Base-by-base conservation (phyloP, 1,139 yeast genomes). In the Barnettozyma hawaiiensis region DNA sequence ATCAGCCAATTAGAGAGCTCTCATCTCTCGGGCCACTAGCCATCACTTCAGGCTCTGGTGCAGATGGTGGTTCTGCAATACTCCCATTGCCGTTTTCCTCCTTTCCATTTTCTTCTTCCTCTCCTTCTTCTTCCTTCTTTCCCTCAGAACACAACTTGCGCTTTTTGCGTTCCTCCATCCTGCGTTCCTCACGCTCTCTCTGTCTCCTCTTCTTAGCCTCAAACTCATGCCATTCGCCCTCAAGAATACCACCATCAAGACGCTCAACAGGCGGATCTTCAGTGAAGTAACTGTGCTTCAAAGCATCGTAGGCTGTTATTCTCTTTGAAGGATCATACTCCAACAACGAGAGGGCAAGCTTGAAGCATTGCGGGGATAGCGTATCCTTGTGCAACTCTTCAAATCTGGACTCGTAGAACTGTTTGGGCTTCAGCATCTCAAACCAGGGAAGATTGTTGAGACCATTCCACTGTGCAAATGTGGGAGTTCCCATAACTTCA, bases 201-300 rank as follows among this genome's bases (percentile, higher is more conserved):
- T 85, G 72, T 56, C 94, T 70, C 55, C 86, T 77, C 64, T 81
- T 82, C 63, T 92, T 89, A 5, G 96, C 95, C 59, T 92, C 98
- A 62, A 84, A 90, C 59, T 92, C 98, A 60, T 92, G 98, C 95
- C 97, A 90, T 61, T 94, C 97, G 14, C 73, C 76, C 39, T 72
- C 67, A 51, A 82, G 66, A 45, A 81, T 72, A 12, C 66, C 66
- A 40, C 80, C 63, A 6, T 61, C 60, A 37, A 73, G 67, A 3
- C 83, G 80, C 48, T 73, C 75, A 1, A 85, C 81, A 35, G 48
- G 49, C 0, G 97, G 97, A 3, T 73, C 79, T 45, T 81, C 84
- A 6, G 64, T 62, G 57, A 92, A 92, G 63, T 85, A 92, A 2
- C 67, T 68, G 61, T 87, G 87, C 26, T 66, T 52, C 27, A 86